Evolutionary conservation across 2,329 filamentous ascomycete genomes (phyloP), one percentile per base, ranked within the genome.

Genomic region (Sporothrix inflata): DNA sequence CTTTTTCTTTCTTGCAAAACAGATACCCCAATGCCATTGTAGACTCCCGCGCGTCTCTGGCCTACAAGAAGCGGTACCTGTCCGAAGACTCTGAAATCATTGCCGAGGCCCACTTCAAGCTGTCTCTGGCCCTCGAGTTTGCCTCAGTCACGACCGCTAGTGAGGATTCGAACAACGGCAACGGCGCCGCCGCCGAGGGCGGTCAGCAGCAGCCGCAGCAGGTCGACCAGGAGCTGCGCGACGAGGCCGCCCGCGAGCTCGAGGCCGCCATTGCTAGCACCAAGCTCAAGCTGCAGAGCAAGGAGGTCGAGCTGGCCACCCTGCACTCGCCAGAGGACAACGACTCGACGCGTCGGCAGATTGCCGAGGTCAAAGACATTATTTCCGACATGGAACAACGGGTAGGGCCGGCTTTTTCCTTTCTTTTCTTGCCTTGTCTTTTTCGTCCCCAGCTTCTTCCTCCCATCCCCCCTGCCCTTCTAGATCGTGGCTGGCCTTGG

Each of bases 61-160:
- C 88, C 53, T 88, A 97, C 78, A 97, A 97, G 82, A 83, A 92
- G 76, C 87, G 92, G 68, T 86, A 98, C 2, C 94, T 93, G 79
- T 87, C 93, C 0, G 86, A 91, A 67, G 93, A 97, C 74, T 94
- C 93, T 16, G 92, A 94, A 77, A 87, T 97, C 69, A 88, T 98
- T 72, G 95, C 96, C 55, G 96, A 99, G 84, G 95, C 93, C 19
- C 94, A 99, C 83, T 99, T 92, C 85, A 98, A 98, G 83, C 90
- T 99, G 34, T 97, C 95, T 0, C 88, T 99, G 19, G 96, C 96
- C 0, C 87, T 99, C 38, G 96, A 99, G 79, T 98, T 98, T 77
- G 93, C 93, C 4, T 96, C 94, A 0, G 89, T 96, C 61, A 92
- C 90, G 6, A 86, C 85, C 21, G 85, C 88, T 1, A 45, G 16